These are phyloP conservation scores for Aegilops tauschii DNA, from an alignment of 176 grass and related monocot species.

Conservation along the genomic window DNA sequence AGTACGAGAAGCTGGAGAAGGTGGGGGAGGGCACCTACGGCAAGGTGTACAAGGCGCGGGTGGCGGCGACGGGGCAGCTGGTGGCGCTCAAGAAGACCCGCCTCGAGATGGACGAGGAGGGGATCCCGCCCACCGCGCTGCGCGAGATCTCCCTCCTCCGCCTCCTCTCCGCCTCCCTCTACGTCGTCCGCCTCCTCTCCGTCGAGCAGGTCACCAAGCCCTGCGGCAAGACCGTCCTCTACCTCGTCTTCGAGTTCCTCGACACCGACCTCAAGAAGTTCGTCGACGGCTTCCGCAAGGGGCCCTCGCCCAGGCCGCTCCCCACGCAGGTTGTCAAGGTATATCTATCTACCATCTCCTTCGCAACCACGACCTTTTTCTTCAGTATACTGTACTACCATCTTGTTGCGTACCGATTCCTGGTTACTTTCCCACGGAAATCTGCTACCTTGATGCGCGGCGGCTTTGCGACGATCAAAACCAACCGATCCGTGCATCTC, in stretches of 20 bases:
- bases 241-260: constrained; percentile 92
- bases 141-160: constrained; percentile 93
- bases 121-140: constrained; percentile 85
- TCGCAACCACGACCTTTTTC: background rate
- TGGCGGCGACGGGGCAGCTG: constrained; percentile 41
- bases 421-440: background rate
- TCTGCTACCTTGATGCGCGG: background rate
- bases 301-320: constrained; percentile 46
- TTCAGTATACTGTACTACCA: background rate
- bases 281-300: constrained; percentile 54
- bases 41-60: constrained; percentile 59
- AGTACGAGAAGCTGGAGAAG: constrained; percentile 99
- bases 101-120: constrained; percentile 96
- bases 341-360: background rate
- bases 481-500: background rate
- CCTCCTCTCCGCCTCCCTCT: constrained; percentile 79
- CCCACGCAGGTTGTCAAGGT: constrained; percentile 59
- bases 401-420: background rate
- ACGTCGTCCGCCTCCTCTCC: constrained; percentile 84
- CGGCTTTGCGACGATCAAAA: background rate
- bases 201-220: constrained; percentile 70
- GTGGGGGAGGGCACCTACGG: constrained; percentile 49
- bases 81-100: constrained; percentile 74
- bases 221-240: constrained; percentile 68
- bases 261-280: constrained; percentile 95